Evolutionary conservation across 2,329 filamentous ascomycete genomes (phyloP).

Genomic region (Cercospora berteroae): DNA sequence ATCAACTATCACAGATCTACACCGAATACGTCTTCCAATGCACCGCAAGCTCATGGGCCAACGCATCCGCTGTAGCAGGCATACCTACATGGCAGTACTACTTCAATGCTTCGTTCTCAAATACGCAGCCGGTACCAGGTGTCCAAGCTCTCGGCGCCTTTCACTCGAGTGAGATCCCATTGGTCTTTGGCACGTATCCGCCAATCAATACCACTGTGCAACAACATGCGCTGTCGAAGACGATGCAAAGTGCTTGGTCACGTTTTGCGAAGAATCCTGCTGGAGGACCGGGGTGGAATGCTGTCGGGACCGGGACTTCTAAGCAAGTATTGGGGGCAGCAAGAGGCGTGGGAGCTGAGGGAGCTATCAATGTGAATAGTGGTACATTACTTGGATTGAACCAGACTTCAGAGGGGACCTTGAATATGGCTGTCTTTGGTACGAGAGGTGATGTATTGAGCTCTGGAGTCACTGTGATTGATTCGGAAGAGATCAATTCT

Average conservation of each 20-base stretch:
- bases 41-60: not conserved
- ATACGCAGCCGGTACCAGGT: not conserved
- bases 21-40: not conserved
- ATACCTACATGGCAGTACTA: not conserved
- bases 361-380: not conserved
- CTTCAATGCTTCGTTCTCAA: not conserved
- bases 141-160: not conserved
- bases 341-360: not conserved
- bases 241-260: not conserved
- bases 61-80: not conserved
- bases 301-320: not conserved
- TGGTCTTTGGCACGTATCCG: not conserved
- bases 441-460: not conserved
- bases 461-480: not conserved
- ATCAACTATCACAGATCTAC: not conserved
- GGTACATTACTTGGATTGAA: not conserved
- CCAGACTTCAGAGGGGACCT: not conserved
- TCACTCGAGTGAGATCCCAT: not conserved
- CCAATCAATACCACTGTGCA: not conserved
- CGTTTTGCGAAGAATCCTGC: not conserved
- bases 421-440: not conserved
- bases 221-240: not conserved
- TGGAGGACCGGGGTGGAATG: not conserved
- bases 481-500: not conserved
- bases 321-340: not conserved